Percentiles rank a stretch among this genome's conserved stretches.
These are phyloP conservation scores for Manihot esculenta DNA, from an alignment of 441 rosid species.

Conservation along the genomic window DNA sequence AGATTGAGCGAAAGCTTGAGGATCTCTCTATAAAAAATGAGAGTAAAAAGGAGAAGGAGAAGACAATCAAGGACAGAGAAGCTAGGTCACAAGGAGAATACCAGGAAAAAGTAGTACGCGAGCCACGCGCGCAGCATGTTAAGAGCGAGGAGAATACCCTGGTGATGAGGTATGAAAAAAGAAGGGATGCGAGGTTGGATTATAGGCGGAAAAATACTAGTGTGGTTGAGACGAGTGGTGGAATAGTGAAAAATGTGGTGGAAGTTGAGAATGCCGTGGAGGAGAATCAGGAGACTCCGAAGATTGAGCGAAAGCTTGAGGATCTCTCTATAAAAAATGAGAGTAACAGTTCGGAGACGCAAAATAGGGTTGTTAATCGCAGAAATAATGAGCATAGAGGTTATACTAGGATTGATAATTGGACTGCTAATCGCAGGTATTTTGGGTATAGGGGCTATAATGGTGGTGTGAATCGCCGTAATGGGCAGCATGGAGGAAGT, in stretches of 20 bases:
- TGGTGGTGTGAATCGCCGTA: not conserved
- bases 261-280: conserved; percentile 6
- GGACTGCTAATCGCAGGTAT: not conserved
- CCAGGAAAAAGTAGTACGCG: not conserved
- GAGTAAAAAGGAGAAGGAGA: not conserved
- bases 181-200: conserved; percentile 7
- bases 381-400: not conserved
- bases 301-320: conserved; percentile 17
- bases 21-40: conserved; percentile 5
- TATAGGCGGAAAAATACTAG: not conserved
- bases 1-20: conserved; percentile 16
- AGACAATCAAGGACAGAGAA: conserved; percentile 2
- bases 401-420: conserved; percentile 7
- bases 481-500: not conserved
- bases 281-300: conserved; percentile 17
- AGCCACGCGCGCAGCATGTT: conserved; percentile 4
- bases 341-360: not conserved
- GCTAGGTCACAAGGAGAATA: conserved; percentile 5
- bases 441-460: not conserved
- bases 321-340: conserved; percentile 6
- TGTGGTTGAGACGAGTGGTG: conserved; percentile 9
- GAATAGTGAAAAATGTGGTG: conserved; percentile 2
- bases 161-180: not conserved
- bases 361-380: not conserved
- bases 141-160: conserved; percentile 18